Evolutionary conservation across 73 alveolate species (phyloP), one percentile per base, ranked within the genome.

Genomic region (Paramecium primaurelia): DNA sequence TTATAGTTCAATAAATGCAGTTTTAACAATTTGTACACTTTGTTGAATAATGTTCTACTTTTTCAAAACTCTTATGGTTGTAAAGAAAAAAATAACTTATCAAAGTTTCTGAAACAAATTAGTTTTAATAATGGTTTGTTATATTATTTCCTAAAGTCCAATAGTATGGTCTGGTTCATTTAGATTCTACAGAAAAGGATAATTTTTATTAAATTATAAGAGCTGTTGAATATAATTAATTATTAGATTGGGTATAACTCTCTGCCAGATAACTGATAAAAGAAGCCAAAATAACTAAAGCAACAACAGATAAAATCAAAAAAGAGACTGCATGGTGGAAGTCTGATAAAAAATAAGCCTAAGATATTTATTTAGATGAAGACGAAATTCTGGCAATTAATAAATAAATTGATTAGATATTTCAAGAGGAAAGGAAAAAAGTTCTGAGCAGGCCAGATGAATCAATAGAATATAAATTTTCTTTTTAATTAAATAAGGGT

Each of bases 341-440:
- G 22, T 80, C 91, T 3, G 75, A 80, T 28, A 80, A 80, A 49
- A 80, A 80, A 47, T 26, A 80, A 12, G 77, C 91, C 12, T 42
- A 80, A 45, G 91, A 80, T 12, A 44, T 80, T 6, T 40, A 8
- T 49, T 22, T 80, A 16, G 49, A 80, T 45, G 91, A 80, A 49
- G 49, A 80, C 7, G 91, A 80, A 44, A 80, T 80, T 11, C 6
- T 45, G 25, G 54, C 44, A 25, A 80, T 80, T 20, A 49, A 80
- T 80, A 47, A 20, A 6, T 49, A 14, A 49, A 80, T 80, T 45
- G 91, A 80, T 12, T 22, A 71, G 22, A 89, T 71, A 45, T 71
- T 71, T 73, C n/a, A 64, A 30, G 91, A 51, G 30, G 85, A 89
- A 71, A 89, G 94, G 38, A 45, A 77, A 18, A 83, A 89, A 25